These are phyloP conservation scores for Geosmithia flava DNA, from an alignment of 2,329 filamentous ascomycete genomes.

Conservation along the genomic window DNA sequence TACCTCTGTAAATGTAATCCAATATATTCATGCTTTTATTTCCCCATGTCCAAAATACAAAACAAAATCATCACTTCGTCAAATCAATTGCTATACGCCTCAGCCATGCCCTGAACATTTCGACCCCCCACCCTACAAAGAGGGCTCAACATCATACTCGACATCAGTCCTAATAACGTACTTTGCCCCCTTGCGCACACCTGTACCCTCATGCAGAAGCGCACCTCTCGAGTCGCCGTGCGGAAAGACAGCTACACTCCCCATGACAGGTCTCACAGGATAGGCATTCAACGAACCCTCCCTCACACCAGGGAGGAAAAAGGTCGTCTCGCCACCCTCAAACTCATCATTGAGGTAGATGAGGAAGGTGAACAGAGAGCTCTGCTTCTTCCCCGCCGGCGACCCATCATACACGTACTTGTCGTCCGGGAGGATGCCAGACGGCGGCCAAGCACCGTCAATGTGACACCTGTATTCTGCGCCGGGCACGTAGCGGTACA, in stretches of 20 bases:
- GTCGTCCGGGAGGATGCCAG: slow-evolving; percentile 43
- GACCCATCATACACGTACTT: slow-evolving; percentile 57
- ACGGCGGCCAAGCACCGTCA: slow-evolving; percentile 62
- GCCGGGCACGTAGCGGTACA: slow-evolving; percentile 61
- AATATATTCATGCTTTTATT: too few relatives aligned
- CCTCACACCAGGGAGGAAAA: slow-evolving; percentile 51
- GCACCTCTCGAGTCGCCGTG: slow-evolving; percentile 56
- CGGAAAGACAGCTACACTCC: slow-evolving; percentile 55
- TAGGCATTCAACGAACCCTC: slow-evolving; percentile 60
- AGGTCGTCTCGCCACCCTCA: slow-evolving; percentile 58
- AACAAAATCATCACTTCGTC: too few relatives aligned
- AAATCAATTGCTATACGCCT: too few relatives aligned
- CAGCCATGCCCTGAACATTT: too few relatives aligned
- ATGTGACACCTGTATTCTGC: slow-evolving; percentile 63
- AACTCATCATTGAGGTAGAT: slow-evolving; percentile 63
- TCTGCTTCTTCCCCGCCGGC: slow-evolving; percentile 44
- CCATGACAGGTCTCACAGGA: slow-evolving; percentile 56
- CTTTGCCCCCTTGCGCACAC: slow-evolving; percentile 52
- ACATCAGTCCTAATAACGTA: slow-evolving; percentile 64
- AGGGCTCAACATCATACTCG: slow-evolving; percentile 49
- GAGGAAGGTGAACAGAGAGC: slow-evolving; percentile 56
- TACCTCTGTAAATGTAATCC: too few relatives aligned
- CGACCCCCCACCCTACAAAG: too few relatives aligned
- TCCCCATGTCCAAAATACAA: too few relatives aligned
- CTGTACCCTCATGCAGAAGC: slow-evolving; percentile 57